phyloP scores from a whole-genome alignment of 176 grass and related monocot species.

The Elymus sibiricus region DNA sequence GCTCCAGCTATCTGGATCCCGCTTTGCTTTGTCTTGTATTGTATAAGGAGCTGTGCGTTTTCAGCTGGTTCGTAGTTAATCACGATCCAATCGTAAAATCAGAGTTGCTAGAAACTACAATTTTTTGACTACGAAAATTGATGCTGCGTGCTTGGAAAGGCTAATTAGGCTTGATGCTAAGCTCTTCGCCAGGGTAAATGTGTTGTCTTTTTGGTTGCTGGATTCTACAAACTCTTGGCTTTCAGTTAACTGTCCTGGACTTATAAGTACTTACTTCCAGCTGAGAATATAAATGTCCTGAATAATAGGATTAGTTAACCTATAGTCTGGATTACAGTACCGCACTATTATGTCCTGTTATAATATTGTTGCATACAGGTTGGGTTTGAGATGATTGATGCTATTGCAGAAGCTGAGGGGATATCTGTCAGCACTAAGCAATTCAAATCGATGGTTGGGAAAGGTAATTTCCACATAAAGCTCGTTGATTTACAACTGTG shows the following conservation, averaged over 20 bases:
- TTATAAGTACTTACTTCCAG: background rate
- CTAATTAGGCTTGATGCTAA: background rate
- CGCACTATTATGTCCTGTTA: background rate
- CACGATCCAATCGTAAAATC: background rate
- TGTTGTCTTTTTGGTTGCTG: background rate
- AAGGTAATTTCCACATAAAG: conserved; percentile 48
- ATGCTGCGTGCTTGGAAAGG: background rate
- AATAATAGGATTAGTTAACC: background rate
- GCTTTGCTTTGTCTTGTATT: background rate
- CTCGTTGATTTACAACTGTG: background rate
- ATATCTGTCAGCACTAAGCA: conserved; percentile 75
- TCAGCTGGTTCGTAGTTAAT: background rate
- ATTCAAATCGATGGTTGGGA: conserved; percentile 64
- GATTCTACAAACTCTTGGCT: background rate
- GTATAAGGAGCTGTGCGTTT: background rate
- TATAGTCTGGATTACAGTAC: background rate
- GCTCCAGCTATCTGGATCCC: too few relatives aligned
- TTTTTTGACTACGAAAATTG: background rate
- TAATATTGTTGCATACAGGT: conserved; percentile 31
- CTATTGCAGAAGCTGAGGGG: conserved; percentile 77
- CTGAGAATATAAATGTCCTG: background rate
- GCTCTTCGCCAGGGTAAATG: background rate
- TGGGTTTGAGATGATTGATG: conserved; percentile 93
- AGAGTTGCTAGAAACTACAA: background rate
- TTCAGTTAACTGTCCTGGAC: background rate